These are phyloP conservation scores for Penicillium sp. DNA, from an alignment of 2,329 filamentous ascomycete genomes.

Conservation along the genomic window DNA sequence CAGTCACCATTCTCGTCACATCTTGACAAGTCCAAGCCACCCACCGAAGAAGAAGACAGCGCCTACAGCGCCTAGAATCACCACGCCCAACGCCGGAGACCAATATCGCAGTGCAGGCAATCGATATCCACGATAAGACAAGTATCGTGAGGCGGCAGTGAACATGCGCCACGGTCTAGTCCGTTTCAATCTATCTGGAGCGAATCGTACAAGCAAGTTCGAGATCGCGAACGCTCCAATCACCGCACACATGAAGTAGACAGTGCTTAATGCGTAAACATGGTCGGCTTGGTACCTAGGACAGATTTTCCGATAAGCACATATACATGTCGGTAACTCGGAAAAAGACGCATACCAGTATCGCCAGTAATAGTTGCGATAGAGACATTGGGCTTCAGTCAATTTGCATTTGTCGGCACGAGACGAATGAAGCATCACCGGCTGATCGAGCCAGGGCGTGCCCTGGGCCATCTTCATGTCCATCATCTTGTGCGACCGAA, in stretches of 20 bases:
- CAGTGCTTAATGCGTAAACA: conserved; percentile 45
- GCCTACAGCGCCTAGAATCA: conserved; percentile 36
- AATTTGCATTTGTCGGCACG: conserved; percentile 23
- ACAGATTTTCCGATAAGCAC: background rate
- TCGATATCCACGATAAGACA: conserved; percentile 37
- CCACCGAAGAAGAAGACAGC: conserved; percentile 41
- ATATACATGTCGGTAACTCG: background rate
- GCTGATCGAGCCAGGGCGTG: conserved; percentile 27
- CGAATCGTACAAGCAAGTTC: conserved; percentile 27
- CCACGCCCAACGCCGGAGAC: conserved; percentile 41
- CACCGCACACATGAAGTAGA: conserved; percentile 46
- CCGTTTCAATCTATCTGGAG: conserved; percentile 22
- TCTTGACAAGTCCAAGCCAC: conserved; percentile 13
- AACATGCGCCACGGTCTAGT: conserved; percentile 27
- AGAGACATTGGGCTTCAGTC: conserved; percentile 25
- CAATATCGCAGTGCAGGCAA: conserved; percentile 32
- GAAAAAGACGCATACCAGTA: conserved; percentile 23
- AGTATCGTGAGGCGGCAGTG: conserved; percentile 34
- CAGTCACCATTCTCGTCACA: background rate
- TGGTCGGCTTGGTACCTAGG: conserved; percentile 48
- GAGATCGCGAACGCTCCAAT: conserved; percentile 44
- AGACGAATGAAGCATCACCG: conserved; percentile 28
- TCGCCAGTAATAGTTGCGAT: conserved; percentile 22
- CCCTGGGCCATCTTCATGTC: conserved; percentile 14
- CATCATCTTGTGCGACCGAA: conserved; percentile 9